Percentiles rank a stretch among this genome's conserved stretches.
Evolutionary conservation across 768 basidiomycete species (phyloP).

Genomic region (Lentinula raphanica): DNA sequence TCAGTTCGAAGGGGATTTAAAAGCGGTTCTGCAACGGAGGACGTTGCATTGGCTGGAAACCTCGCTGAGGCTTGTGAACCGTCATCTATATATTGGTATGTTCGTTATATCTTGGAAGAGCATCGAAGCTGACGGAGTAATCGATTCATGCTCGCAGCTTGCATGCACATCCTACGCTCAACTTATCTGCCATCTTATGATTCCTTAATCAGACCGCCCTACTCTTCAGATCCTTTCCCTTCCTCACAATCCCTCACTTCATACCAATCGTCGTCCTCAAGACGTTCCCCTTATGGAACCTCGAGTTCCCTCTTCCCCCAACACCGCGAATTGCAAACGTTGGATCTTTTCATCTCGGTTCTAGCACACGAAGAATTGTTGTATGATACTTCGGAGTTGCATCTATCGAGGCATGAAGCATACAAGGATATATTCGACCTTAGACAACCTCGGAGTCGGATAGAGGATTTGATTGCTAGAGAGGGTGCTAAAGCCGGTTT

Average conservation of each 20-base stretch:
- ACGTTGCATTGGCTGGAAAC: constrained; percentile 68
- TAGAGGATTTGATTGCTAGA: constrained; percentile 66
- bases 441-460: constrained; percentile 63
- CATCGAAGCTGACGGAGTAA: background rate
- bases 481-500: constrained; percentile 35
- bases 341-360: constrained; percentile 77
- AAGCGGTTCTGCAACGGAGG: constrained; percentile 52
- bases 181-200: constrained; percentile 67
- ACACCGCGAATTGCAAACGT: constrained; percentile 69
- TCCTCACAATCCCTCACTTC: constrained; percentile 16
- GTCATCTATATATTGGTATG: constrained; percentile 63
- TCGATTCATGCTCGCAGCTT: constrained; percentile 37
- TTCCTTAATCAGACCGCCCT: constrained; percentile 57
- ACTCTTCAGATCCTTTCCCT: constrained; percentile 68
- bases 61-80: constrained; percentile 59
- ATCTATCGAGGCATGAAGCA: constrained; percentile 68
- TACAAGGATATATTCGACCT: constrained; percentile 80
- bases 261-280: constrained; percentile 15
- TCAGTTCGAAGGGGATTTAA: constrained; percentile 32
- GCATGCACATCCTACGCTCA: constrained; percentile 77
- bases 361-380: constrained; percentile 78
- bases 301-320: constrained; percentile 9
- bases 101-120: background rate
- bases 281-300: constrained; percentile 12
- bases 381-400: constrained; percentile 67